phyloP scores from a whole-genome alignment of 805 yeast species.

The Kodamaea leandrae region DNA sequence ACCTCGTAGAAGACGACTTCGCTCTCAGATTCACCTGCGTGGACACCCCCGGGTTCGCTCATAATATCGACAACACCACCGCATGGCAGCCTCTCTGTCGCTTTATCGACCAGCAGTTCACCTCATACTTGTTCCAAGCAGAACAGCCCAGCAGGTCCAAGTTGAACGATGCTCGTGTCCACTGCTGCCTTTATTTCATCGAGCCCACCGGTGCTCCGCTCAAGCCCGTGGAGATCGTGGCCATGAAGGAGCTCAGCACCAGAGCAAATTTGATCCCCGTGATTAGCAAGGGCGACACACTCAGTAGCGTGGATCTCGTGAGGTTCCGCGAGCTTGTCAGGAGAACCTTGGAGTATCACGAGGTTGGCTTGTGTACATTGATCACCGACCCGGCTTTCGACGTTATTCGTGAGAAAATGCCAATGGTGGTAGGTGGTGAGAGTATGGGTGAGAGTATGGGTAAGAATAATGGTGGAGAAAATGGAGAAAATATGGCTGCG shows the following conservation, averaged over 20 bases:
- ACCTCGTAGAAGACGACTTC: constrained; percentile 19
- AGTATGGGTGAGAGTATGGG: background rate
- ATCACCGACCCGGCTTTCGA: constrained; percentile 11
- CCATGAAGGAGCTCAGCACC: constrained; percentile 34
- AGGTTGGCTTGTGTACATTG: constrained; percentile 32
- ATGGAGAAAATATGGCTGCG: too few species aligned
- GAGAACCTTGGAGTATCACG: constrained; percentile 20
- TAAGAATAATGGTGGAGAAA: background rate
- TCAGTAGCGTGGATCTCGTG: constrained; percentile 25
- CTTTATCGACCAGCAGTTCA: constrained; percentile 77
- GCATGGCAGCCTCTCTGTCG: constrained; percentile 49
- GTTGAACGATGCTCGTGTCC: constrained; percentile 64
- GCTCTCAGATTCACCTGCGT: constrained; percentile 21
- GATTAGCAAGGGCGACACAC: constrained; percentile 36
- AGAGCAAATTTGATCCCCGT: constrained; percentile 41
- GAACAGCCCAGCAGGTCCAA: constrained; percentile 39
- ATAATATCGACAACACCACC: constrained; percentile 51
- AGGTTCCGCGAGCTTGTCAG: constrained; percentile 26
- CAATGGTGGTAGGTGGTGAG: constrained; percentile 4
- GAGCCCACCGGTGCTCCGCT: constrained; percentile 54
- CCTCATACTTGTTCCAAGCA: constrained; percentile 66
- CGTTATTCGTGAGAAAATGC: background rate
- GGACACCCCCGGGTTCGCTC: constrained; percentile 61
- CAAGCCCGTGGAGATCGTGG: constrained; percentile 32
- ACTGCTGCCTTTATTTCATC: constrained; percentile 81